phyloP scores from a whole-genome alignment of 2,329 filamentous ascomycete species.

The Clarireedia monteithiana region DNA sequence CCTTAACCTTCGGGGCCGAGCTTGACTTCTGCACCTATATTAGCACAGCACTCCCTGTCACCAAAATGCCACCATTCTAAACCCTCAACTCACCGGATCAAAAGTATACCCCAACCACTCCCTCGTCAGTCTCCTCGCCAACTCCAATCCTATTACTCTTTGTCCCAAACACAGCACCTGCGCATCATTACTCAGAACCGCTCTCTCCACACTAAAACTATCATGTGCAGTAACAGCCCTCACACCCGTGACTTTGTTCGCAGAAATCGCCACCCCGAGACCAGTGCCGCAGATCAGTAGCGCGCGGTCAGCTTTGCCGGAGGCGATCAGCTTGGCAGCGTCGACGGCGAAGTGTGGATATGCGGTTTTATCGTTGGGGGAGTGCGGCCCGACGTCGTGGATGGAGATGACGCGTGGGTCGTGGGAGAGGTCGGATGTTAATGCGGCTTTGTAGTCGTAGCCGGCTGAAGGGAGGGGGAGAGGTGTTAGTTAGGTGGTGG shows the following conservation, averaged over 20 bases:
- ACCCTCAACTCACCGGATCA: slow-evolving; percentile 49
- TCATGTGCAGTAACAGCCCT: slow-evolving; percentile 87
- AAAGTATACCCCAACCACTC: slow-evolving; percentile 85
- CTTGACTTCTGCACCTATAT: slow-evolving; percentile 16
- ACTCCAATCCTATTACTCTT: slow-evolving; percentile 72
- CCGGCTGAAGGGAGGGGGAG: slow-evolving; percentile 34
- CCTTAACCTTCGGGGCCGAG: slow-evolving; percentile 19
- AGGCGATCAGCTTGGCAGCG: slow-evolving; percentile 54
- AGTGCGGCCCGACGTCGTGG: slow-evolving; percentile 63
- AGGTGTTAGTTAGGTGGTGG: background rate
- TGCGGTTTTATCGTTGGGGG: slow-evolving; percentile 63
- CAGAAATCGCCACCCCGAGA: slow-evolving; percentile 78
- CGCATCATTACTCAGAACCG: slow-evolving; percentile 75
- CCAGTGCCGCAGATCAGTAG: slow-evolving; percentile 81
- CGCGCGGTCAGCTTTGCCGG: slow-evolving; percentile 65
- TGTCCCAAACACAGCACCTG: slow-evolving; percentile 85
- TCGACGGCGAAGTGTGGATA: slow-evolving; percentile 74
- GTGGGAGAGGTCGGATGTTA: slow-evolving; percentile 64
- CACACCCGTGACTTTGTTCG: slow-evolving; percentile 80
- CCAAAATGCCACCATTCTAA: background rate
- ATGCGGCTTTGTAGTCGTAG: slow-evolving; percentile 67
- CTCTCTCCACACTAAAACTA: slow-evolving; percentile 73
- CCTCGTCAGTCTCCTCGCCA: slow-evolving; percentile 66
- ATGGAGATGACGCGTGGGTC: slow-evolving; percentile 60
- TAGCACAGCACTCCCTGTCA: background rate